phyloP scores from a whole-genome alignment of 768 basidiomycete species.

The Collybia sp. region DNA sequence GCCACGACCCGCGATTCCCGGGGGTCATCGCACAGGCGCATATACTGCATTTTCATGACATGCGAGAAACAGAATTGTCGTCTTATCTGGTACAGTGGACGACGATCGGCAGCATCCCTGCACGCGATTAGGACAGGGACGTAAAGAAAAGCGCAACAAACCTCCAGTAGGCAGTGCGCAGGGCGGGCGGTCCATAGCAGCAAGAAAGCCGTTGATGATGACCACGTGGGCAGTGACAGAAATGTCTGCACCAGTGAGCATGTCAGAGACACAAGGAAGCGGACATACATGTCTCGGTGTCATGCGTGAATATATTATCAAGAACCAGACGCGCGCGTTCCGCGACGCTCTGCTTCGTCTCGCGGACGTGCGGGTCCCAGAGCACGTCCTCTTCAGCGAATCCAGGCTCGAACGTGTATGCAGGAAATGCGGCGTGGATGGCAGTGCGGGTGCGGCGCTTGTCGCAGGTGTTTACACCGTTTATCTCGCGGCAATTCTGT shows the following conservation, averaged over 20 bases:
- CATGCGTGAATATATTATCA: conserved; percentile 12
- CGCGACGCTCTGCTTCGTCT: conserved; percentile 27
- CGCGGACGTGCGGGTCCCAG: conserved; percentile 36
- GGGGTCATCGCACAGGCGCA: too few relatives aligned
- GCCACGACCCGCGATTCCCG: too few relatives aligned
- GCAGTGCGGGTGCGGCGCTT: conserved; percentile 29
- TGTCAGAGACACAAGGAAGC: not conserved
- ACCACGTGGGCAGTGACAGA: not conserved
- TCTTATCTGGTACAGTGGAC: too few relatives aligned
- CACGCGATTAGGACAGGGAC: too few relatives aligned
- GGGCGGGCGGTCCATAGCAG: not conserved
- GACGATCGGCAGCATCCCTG: too few relatives aligned
- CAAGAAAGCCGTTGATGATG: not conserved
- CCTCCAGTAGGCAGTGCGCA: not conserved
- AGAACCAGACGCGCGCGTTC: conserved; percentile 29
- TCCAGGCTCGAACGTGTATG: conserved; percentile 35
- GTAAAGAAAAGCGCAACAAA: not conserved
- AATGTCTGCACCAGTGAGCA: not conserved
- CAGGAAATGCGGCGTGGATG: conserved; percentile 30
- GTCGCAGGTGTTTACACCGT: conserved; percentile 46
- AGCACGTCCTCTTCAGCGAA: conserved; percentile 41
- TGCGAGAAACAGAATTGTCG: too few relatives aligned
- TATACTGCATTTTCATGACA: too few relatives aligned
- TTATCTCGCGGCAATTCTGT: conserved; percentile 41
- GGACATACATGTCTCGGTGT: not conserved